These are phyloP conservation scores for Nannochloropsis gaditana DNA, from an alignment of 108 stramenopile genomes.

Conservation along the genomic window DNA sequence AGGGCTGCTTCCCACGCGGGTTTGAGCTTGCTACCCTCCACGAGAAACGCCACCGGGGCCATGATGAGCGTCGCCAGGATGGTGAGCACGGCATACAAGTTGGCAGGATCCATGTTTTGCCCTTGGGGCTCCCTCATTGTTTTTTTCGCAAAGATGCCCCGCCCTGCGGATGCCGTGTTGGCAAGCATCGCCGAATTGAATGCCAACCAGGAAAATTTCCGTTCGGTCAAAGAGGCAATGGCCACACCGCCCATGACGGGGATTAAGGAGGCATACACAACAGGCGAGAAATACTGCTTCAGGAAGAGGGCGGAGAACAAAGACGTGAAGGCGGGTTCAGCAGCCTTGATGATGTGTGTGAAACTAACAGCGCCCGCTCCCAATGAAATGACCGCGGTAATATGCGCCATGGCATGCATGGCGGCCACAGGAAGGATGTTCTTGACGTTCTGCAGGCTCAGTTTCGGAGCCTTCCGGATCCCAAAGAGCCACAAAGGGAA, in stretches of 20 bases:
- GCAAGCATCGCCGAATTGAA: conserved; percentile 93
- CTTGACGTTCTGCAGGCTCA: conserved; percentile 68
- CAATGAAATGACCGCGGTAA: conserved; percentile 49
- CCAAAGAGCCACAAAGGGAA: conserved; percentile 77
- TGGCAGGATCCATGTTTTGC: conserved; percentile 92
- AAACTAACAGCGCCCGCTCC: conserved; percentile 54
- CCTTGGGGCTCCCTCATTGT: conserved; percentile 71
- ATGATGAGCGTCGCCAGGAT: conserved; percentile 81
- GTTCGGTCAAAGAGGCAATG: conserved; percentile 94
- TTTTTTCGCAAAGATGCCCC: conserved; percentile 83
- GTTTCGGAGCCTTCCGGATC: conserved; percentile 83
- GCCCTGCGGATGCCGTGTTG: conserved; percentile 87
- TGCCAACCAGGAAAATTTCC: conserved; percentile 87
- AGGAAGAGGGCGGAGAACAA: conserved; percentile 48
- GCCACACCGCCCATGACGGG: conserved; percentile 90
- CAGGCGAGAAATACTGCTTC: conserved; percentile 54
- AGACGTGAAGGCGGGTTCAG: conserved; percentile 54
- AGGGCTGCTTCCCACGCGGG: conserved; percentile 70
- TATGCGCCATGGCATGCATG: conserved; percentile 50
- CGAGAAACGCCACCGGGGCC: conserved; percentile 74
- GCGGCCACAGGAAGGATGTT: conserved; percentile 60
- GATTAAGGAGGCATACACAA: conserved; percentile 72
- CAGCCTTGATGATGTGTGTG: conserved; percentile 55
- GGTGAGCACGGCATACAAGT: conserved; percentile 92
- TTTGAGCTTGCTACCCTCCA: conserved; percentile 79